phyloP scores from a whole-genome alignment of 441 rosid species.

The Populus hybrid region DNA sequence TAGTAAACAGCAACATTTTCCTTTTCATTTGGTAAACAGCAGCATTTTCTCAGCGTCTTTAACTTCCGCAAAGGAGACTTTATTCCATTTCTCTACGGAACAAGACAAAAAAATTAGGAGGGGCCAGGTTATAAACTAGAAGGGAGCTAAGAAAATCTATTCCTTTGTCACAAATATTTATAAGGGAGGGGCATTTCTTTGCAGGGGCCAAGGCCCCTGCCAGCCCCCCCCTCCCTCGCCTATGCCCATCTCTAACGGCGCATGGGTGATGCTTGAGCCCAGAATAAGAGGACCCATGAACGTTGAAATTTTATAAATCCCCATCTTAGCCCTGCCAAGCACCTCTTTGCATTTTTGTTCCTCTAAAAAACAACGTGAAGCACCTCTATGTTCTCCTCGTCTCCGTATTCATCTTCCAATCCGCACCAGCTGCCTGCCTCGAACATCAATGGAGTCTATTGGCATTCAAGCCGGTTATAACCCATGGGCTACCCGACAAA shows the following conservation, averaged over 20 bases:
- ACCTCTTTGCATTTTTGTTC: neutral
- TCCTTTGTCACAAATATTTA: no score
- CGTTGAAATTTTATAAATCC: neutral
- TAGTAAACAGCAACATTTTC: no score
- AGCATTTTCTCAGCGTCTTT: no score
- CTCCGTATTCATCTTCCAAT: neutral
- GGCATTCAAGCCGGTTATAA: conserved; percentile 64
- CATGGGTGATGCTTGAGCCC: neutral
- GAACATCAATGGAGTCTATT: conserved; percentile 57
- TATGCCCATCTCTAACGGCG: neutral
- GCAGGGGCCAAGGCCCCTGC: no score
- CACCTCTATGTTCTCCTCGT: neutral
- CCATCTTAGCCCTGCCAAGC: neutral
- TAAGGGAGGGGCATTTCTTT: no score
- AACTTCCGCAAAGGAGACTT: no score
- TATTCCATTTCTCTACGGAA: no score
- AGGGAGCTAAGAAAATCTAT: no score
- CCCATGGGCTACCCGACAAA: conserved; percentile 61
- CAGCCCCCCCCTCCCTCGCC: no score
- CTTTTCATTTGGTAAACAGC: no score
- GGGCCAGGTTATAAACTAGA: no score
- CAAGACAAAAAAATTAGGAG: no score
- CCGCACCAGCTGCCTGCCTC: conserved; percentile 50
- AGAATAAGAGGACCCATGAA: neutral
- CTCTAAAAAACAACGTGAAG: neutral